phyloP scores from a whole-genome alignment of 768 basidiomycete genomes.

The Mycena olivaceomarginata region DNA sequence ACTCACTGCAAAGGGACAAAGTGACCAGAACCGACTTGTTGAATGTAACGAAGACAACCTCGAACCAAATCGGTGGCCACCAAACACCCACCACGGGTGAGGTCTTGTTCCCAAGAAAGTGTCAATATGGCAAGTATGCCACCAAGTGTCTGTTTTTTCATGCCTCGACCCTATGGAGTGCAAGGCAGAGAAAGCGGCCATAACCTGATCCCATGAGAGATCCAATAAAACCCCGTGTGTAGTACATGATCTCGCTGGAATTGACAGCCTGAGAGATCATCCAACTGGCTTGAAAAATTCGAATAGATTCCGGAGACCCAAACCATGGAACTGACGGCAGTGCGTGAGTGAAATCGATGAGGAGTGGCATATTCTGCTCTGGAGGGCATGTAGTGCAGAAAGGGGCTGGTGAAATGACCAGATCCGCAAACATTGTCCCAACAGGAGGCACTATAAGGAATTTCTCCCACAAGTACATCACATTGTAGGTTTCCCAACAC shows the following conservation, averaged over 20 bases:
- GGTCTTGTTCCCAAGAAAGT: background rate
- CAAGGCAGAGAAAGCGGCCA: background rate
- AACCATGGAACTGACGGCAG: background rate
- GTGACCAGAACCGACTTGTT: background rate
- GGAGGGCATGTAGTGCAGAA: background rate
- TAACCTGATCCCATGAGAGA: constrained; percentile 8
- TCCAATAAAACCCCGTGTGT: background rate
- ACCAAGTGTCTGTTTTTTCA: no score
- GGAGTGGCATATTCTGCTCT: background rate
- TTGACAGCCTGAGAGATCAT: no score
- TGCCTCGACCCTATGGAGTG: background rate
- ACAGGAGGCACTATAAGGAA: no score
- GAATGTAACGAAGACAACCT: background rate
- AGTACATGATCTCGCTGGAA: background rate
- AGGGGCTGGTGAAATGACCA: background rate
- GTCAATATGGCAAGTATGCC: background rate
- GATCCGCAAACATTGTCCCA: no score
- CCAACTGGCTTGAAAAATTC: background rate
- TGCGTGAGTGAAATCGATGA: background rate
- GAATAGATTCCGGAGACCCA: background rate
- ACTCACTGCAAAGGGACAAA: background rate
- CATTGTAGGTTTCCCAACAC: background rate
- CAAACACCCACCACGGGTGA: background rate
- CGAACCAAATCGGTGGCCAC: background rate
- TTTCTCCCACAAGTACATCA: background rate